Evolutionary conservation across 768 basidiomycete species (phyloP).

Genomic region (Brasilioporus rufonigricans): DNA sequence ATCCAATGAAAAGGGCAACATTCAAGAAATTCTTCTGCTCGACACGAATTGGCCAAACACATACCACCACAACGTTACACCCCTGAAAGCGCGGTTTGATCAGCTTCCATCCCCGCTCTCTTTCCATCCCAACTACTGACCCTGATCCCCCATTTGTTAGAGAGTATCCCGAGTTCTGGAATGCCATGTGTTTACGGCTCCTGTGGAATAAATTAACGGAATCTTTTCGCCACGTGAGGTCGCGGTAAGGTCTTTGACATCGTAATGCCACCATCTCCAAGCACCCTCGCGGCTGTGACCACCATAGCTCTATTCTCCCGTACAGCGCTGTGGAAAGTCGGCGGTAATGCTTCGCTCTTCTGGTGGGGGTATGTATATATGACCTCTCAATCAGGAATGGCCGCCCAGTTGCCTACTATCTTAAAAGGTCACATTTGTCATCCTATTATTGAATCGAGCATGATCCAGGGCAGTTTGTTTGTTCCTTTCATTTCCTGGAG

Average conservation of each 20-base stretch:
- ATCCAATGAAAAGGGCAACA: no score
- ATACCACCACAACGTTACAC: neutral
- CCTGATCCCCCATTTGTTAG: neutral
- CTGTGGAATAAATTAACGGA: no score
- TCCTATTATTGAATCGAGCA: neutral
- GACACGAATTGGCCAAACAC: neutral
- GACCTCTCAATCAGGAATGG: neutral
- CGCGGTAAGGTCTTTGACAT: neutral
- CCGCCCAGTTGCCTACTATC: neutral
- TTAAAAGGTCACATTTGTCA: neutral
- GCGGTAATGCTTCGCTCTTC: neutral
- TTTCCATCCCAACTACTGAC: neutral
- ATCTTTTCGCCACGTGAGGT: no score
- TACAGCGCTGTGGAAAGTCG: neutral
- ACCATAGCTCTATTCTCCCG: neutral
- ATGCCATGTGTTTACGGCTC: neutral
- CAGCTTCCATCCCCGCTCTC: neutral
- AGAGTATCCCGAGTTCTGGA: neutral
- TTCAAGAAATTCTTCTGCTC: neutral
- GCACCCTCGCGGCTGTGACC: conserved; percentile 3
- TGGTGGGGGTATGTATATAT: neutral
- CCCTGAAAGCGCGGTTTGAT: neutral
- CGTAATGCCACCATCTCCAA: neutral
- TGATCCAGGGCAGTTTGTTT: no score
- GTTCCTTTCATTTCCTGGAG: neutral